These are phyloP conservation scores for Plicaturopsis crispa DNA, from an alignment of 768 basidiomycete genomes.

Conservation along the genomic window DNA sequence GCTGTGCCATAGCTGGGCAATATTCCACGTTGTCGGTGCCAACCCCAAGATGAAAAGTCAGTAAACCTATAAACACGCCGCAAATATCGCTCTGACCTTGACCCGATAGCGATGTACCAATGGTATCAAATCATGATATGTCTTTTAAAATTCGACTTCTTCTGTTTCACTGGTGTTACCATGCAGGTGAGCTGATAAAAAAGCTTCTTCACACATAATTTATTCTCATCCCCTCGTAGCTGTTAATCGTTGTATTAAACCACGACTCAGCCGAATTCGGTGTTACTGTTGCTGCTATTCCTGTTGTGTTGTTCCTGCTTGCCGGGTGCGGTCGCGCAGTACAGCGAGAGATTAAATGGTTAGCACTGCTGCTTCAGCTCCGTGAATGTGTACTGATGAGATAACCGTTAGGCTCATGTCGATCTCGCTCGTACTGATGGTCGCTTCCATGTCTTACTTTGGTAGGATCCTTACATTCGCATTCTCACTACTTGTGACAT, in stretches of 20 bases:
- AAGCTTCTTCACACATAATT: not conserved
- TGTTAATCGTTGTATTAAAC: constrained; percentile 71
- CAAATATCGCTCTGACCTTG: too few relatives aligned
- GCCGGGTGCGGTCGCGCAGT: constrained; percentile 62
- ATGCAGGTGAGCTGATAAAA: constrained; percentile 63
- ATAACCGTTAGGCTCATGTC: constrained; percentile 54
- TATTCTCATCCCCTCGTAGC: too few relatives aligned
- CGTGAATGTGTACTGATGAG: constrained; percentile 3
- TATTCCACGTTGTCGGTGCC: constrained; percentile 85
- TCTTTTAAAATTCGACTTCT: constrained; percentile 86
- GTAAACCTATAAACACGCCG: too few relatives aligned
- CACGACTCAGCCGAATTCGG: constrained; percentile 68
- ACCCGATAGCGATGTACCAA: constrained; percentile 84
- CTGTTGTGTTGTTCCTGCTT: constrained; percentile 64
- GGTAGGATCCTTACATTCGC: constrained; percentile 32
- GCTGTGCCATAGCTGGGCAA: constrained; percentile 61
- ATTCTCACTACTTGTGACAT: not conserved
- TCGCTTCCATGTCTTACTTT: constrained; percentile 66
- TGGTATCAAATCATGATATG: constrained; percentile 85
- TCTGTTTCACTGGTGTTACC: constrained; percentile 80
- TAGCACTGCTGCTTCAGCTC: constrained; percentile 11
- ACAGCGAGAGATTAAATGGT: constrained; percentile 78
- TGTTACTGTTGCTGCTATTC: constrained; percentile 77
- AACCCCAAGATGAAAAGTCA: constrained; percentile 79
- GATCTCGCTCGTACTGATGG: constrained; percentile 65